phyloP scores from a whole-genome alignment of 106 monocot genomes.

The Allium fistulosum region DNA sequence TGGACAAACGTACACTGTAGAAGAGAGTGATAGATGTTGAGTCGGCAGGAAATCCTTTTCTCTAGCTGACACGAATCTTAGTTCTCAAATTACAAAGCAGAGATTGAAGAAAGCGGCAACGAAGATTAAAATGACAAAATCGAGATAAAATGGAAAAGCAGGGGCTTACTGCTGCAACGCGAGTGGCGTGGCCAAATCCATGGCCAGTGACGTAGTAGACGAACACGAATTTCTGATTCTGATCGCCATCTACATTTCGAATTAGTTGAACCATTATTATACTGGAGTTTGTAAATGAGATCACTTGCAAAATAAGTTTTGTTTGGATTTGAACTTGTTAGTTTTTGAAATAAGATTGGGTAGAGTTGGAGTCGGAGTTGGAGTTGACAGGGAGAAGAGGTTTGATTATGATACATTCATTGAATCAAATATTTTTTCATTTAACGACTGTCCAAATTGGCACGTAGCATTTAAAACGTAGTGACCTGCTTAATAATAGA shows the following conservation, averaged over 20 bases:
- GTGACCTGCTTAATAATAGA: no score
- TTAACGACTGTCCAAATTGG: no score
- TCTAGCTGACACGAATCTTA: neutral
- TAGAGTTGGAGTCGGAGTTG: no score
- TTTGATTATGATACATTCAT: no score
- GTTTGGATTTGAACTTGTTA: no score
- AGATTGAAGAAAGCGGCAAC: neutral
- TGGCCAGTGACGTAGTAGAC: constrained; percentile 27
- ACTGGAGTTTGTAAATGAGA: no score
- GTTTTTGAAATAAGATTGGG: no score
- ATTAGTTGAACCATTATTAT: neutral
- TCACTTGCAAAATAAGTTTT: no score
- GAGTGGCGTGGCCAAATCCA: constrained; percentile 23
- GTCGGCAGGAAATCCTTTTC: neutral
- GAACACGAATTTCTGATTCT: constrained; percentile 1
- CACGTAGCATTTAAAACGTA: no score
- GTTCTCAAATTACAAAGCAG: neutral
- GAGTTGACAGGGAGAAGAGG: no score
- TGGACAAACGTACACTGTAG: neutral
- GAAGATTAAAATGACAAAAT: neutral
- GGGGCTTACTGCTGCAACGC: constrained; percentile 11
- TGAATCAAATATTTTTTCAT: no score
- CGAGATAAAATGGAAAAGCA: neutral
- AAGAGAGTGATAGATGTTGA: neutral
- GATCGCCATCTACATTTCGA: neutral